Conservation (phyloP, 2,329 filamentous ascomycete species). For the Beauveria brongniartii region DNA sequence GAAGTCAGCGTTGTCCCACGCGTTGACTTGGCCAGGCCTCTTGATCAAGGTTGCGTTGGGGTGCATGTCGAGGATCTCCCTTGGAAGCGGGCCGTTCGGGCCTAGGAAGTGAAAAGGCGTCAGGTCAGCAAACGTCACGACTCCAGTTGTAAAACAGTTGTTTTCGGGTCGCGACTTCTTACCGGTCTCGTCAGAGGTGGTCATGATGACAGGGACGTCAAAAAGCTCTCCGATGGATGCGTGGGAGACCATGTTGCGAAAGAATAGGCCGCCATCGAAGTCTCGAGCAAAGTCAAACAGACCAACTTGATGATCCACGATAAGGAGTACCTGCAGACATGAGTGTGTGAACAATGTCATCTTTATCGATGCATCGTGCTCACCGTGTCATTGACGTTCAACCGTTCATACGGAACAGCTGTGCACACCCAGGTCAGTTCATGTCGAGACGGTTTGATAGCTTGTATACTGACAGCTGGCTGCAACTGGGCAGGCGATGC, state of each 20-base stretch:
- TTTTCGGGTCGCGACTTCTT: not conserved
- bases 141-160: not conserved
- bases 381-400: not conserved
- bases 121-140: not conserved
- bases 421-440: not conserved
- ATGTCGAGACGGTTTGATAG: too few relatives aligned
- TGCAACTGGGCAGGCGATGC: too few relatives aligned
- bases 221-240: constrained; percentile 59
- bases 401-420: not conserved
- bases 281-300: constrained; percentile 47
- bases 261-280: constrained; percentile 56
- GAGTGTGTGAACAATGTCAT: not conserved
- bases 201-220: constrained; percentile 60
- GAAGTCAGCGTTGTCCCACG: constrained; percentile 69
- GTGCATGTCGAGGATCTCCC: constrained; percentile 61
- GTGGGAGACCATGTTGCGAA: constrained; percentile 60
- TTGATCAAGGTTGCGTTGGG: constrained; percentile 58
- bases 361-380: not conserved
- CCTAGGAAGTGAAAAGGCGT: constrained; percentile 29
- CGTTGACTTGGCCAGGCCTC: constrained; percentile 65
- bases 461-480: too few relatives aligned
- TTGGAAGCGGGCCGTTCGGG: constrained; percentile 62
- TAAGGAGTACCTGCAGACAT: constrained; percentile 14
- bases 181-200: constrained; percentile 56
- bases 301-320: constrained; percentile 31